Evolutionary conservation across 179 eudicot genomes (phyloP).

Genomic region (Spinacia oleracea): DNA sequence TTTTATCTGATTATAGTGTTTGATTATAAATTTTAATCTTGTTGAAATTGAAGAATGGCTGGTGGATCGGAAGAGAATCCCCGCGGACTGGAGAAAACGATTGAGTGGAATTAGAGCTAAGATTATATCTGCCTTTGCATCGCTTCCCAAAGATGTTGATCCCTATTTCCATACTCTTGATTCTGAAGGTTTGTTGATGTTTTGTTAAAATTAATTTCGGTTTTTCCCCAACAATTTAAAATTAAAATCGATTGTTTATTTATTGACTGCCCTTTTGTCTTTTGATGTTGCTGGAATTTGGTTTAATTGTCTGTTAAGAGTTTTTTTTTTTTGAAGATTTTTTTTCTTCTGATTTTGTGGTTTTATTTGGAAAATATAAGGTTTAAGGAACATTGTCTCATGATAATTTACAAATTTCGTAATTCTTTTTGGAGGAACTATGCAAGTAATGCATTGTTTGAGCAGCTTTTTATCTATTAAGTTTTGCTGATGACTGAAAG

Average conservation of each 20-base stretch:
- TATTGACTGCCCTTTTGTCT: neutral
- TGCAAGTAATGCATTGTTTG: neutral
- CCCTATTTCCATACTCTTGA: conserved; percentile 84
- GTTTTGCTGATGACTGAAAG: neutral
- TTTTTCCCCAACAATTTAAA: too few species aligned
- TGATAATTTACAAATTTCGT: neutral
- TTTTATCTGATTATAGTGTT: neutral
- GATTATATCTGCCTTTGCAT: conserved; percentile 66
- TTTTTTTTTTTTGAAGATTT: neutral
- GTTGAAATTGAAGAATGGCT: conserved; percentile 72
- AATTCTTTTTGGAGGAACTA: neutral
- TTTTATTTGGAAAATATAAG: too few species aligned
- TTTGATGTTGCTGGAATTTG: neutral
- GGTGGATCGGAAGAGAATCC: conserved; percentile 94
- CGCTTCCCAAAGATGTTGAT: conserved; percentile 74
- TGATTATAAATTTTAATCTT: conserved; percentile 20
- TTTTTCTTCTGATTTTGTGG: too few species aligned
- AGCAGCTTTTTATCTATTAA: neutral
- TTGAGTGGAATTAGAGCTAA: conserved; percentile 61
- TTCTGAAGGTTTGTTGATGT: conserved; percentile 58
- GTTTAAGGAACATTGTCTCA: neutral
- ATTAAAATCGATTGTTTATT: neutral
- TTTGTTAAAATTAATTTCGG: neutral
- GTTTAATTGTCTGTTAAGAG: neutral
- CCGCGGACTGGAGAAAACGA: conserved; percentile 78